Percentiles rank a stretch among this genome's conserved stretches.
Evolutionary conservation across 352 stramenopile species (phyloP).

Genomic region (Globisporangium yorkense): DNA sequence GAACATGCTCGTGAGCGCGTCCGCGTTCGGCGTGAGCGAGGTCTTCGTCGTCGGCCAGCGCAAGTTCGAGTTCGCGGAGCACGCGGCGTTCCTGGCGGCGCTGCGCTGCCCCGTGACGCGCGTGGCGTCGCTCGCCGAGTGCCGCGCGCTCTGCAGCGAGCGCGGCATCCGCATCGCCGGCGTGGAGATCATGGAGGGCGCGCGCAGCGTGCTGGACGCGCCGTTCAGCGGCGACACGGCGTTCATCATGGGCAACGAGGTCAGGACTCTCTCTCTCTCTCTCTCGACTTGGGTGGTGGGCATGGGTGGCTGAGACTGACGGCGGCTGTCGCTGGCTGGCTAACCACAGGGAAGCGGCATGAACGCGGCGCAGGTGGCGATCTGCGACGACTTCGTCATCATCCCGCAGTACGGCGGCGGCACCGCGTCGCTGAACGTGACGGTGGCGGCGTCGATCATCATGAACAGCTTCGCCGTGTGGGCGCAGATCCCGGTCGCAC

Average conservation of each 20-base stretch:
- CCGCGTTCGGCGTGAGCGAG: slow-evolving; percentile 73
- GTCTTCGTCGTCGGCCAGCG: slow-evolving; percentile 89
- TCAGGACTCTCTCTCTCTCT: slow-evolving; percentile 3
- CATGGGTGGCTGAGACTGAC: background rate
- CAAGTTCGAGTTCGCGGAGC: slow-evolving; percentile 62
- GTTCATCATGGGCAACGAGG: slow-evolving; percentile 96
- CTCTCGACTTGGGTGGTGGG: background rate
- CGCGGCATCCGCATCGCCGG: slow-evolving; percentile 82
- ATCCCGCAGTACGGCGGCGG: slow-evolving; percentile 94
- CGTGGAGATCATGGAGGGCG: slow-evolving; percentile 91
- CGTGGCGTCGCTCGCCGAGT: slow-evolving; percentile 81
- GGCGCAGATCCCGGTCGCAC: slow-evolving; percentile 32
- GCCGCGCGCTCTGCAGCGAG: slow-evolving; percentile 50
- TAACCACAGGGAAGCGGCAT: slow-evolving; percentile 80
- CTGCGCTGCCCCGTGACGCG: slow-evolving; percentile 52
- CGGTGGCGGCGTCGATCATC: slow-evolving; percentile 91
- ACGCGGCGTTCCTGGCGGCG: slow-evolving; percentile 35
- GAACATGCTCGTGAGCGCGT: slow-evolving; percentile 80
- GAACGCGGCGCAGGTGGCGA: slow-evolving; percentile 84
- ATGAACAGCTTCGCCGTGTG: slow-evolving; percentile 89
- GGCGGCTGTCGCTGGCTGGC: background rate
- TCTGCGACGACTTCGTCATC: slow-evolving; percentile 92
- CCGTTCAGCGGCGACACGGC: slow-evolving; percentile 82
- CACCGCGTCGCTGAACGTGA: slow-evolving; percentile 95
- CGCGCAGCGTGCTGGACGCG: slow-evolving; percentile 61